Base-by-base conservation (phyloP, 495 filamentous ascomycete species). In the Extremus antarcticus region DNA sequence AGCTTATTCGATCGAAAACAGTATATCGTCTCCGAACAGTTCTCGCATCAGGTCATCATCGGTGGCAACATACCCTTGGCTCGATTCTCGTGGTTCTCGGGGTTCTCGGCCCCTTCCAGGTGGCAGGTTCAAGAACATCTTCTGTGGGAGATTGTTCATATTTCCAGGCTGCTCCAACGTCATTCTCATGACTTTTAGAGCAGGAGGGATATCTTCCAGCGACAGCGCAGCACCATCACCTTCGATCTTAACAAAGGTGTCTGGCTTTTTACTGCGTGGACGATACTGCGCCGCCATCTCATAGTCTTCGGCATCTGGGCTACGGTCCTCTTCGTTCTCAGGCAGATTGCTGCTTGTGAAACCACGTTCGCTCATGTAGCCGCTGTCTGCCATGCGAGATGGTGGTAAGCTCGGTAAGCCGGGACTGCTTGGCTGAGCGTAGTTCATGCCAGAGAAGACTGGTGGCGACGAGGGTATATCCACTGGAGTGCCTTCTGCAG, bases 391-490 rank as follows among this genome's bases (percentile, higher is more conserved):
- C 54, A 57, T 35, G 29, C 59, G 54, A 9, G 50, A 3, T 13
- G 76, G 72, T 53, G 73, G 71, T 71, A 87, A 74, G 9, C 77
- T 72, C 9, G 87, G 86, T 38, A 91, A 72, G 21, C 81, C 74
- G 4, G 88, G 88, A 58, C 88, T 94, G 1, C 88, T 91, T 25
- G 82, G 76, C 55, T 59, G 66, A 22, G 59, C 82, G 67, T 32
- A 20, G 29, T 25, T 50, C 71, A 78, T 73, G 70, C 56, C 68
- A 50, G 79, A 74, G 38, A 87, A 76, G 1, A 89, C 74, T 0
- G 88, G 88, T 25, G 88, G 88, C 2, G 88, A 92, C 1, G 88
- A 94, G 2, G 80, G 80, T 57, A 94, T 83, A 45, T 78, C 82
- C 1, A 68, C 70, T 15, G 81, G 77, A 40, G 79, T 82, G 24